phyloP scores from a whole-genome alignment of 352 stramenopile genomes.

The Pythium myriotylum region DNA sequence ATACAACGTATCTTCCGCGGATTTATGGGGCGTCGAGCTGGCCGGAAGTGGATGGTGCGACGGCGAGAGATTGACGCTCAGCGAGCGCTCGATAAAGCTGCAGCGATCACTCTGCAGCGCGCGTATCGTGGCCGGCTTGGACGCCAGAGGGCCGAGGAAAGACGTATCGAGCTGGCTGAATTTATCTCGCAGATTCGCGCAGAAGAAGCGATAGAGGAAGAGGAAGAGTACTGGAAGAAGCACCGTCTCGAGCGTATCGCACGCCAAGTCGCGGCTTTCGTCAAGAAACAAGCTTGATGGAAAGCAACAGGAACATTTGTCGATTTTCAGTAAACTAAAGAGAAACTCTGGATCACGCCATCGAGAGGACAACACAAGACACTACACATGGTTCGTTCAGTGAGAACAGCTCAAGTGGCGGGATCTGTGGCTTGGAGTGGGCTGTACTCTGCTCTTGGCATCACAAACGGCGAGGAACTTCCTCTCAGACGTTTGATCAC shows the following conservation, averaged over 20 bases:
- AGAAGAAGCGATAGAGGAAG: constrained; percentile 90
- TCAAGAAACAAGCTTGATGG: constrained; percentile 58
- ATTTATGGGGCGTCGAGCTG: constrained; percentile 80
- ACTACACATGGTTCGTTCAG: too few relatives aligned
- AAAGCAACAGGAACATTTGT: too few relatives aligned
- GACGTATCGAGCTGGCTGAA: constrained; percentile 90
- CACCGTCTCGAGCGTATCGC: constrained; percentile 58
- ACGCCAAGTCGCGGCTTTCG: constrained; percentile 56
- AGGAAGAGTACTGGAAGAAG: constrained; percentile 74
- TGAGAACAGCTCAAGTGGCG: too few relatives aligned
- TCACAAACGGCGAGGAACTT: too few relatives aligned
- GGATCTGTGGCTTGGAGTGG: too few relatives aligned
- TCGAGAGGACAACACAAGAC: too few relatives aligned
- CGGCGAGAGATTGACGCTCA: constrained; percentile 86
- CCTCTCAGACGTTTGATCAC: too few relatives aligned
- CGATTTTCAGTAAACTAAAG: too few relatives aligned
- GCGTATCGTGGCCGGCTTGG: constrained; percentile 87
- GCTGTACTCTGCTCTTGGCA: too few relatives aligned
- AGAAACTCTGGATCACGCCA: too few relatives aligned
- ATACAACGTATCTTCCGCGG: constrained; percentile 82
- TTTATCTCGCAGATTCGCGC: constrained; percentile 92
- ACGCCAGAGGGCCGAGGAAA: constrained; percentile 77
- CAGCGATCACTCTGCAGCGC: constrained; percentile 85
- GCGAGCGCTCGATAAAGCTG: constrained; percentile 70
- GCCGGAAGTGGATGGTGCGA: constrained; percentile 81